Evolutionary conservation across 192 early-diverging fungal genomes (phyloP), one percentile per base, ranked within the genome.

Genomic region (Phycomyces blakesleeanus): DNA sequence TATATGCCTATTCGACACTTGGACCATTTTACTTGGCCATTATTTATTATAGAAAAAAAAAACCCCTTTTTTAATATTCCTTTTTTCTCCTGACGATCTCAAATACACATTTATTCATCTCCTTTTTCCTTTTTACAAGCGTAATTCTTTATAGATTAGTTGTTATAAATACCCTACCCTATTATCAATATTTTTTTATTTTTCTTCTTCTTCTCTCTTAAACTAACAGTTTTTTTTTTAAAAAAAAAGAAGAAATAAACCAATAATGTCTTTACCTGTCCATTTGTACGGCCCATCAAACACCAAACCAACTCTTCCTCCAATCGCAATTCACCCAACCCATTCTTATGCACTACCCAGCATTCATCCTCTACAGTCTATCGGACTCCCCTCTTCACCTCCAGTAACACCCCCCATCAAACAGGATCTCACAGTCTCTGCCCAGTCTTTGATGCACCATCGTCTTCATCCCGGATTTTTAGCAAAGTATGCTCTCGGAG

Each of bases 391-490:
- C 11, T 18, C 18, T 18, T 12, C 44, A 47, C 44, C 44, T 47
- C 44, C 3, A 47, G 44, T 12, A 14, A 47, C 44, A 47, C 44
- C 44, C 18, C 44, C 11, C 18, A 18, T n/a, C 12, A 47, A 14
- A 47, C 44, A 47, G 18, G 44, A 47, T 47, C 44, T 47, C 44
- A 47, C 44, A 2, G 18, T 47, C 18, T 47, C 44, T 47, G 44
- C 44, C 18, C 44, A 47, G 18, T 47, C 44, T n/a, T 11, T 47
- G 44, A 47, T 47, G 44, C 58, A 76, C 24, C 73, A 82, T 47
- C 11, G 55, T n/a, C 66, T 84, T 20, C 70, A 76, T 25, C 67
- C 81, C 14, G 72, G 73, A 34, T 85, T 85, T 61, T 14, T 74
- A 22, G 53, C 67, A 27, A 61, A 78, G 40, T 85, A 84, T 59